phyloP scores from a whole-genome alignment of 2,329 filamentous ascomycete genomes.

The Coniochaeta sp. region DNA sequence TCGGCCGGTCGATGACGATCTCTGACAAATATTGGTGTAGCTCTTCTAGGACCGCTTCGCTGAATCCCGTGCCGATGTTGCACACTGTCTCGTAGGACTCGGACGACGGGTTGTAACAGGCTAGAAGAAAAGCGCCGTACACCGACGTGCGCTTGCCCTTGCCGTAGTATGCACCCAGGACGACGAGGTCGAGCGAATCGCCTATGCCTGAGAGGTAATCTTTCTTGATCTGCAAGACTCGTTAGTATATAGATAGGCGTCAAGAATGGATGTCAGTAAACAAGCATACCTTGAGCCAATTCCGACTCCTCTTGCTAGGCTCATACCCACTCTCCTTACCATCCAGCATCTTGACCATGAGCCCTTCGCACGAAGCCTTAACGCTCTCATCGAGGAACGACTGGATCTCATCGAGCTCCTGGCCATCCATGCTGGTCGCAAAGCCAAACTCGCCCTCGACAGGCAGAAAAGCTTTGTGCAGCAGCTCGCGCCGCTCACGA shows the following conservation, averaged over 20 bases:
- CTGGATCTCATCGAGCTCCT: conserved; percentile 90
- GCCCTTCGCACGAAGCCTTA: conserved; percentile 89
- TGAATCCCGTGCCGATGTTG: conserved; percentile 98
- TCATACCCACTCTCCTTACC: conserved; percentile 90
- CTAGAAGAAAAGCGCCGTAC: conserved; percentile 91
- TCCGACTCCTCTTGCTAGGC: conserved; percentile 89
- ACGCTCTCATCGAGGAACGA: conserved; percentile 87
- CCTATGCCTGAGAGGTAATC: conserved; percentile 92
- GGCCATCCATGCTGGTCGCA: conserved; percentile 78
- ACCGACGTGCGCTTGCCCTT: conserved; percentile 93
- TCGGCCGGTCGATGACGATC: conserved; percentile 79
- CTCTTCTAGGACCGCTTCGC: conserved; percentile 85
- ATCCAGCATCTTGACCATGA: conserved; percentile 99
- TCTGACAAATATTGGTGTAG: conserved; percentile 68
- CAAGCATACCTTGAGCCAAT: conserved; percentile 80
- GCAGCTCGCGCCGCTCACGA: conserved; percentile 70
- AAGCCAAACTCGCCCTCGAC: conserved; percentile 88
- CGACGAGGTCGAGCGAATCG: conserved; percentile 93
- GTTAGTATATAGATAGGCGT: not conserved
- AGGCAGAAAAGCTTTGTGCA: conserved; percentile 65
- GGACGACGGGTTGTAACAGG: conserved; percentile 75
- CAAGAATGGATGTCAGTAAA: not conserved
- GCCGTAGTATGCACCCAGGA: conserved; percentile 88
- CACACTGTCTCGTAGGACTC: conserved; percentile 93
- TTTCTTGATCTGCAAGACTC: conserved; percentile 69